Evolutionary conservation across 495 filamentous ascomycete species (phyloP), one percentile per base, ranked within the genome.

Genomic region (Recurvomyces mirabilis): DNA sequence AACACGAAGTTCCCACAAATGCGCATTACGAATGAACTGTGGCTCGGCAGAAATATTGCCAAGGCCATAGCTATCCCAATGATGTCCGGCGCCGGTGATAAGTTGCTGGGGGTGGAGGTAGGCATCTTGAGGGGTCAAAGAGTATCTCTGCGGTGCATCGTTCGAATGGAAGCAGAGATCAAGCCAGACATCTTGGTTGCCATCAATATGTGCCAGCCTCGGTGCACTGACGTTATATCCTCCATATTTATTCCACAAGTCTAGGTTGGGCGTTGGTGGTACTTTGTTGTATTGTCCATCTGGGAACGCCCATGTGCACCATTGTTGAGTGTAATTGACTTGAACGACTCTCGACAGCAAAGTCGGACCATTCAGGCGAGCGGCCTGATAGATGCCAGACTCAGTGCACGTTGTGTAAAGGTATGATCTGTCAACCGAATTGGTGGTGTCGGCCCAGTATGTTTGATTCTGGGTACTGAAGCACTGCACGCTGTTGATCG

Each of bases 261-360:
- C 43, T 0, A 68, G 41, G 46, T 70, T 53, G 1, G 69, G 68
- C 0, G 51, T 61, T 15, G 57, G 14, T 1, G 69, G 66, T 21
- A 72, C 64, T 20, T 51, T 29, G 48, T 67, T 70, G 53, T 62
- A 61, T n/a, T 55, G 35, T 6, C 69, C 69, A 2, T 53, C 22
- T 3, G 67, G 59, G 43, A 72, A 72, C 6, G 66, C 65, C 69
- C 69, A 72, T 24, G 44, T 59, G 43, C 69, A 72, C 69, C 69
- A 72, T 49, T 71, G 64, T 51, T 69, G 68, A 12, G 69, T 70
- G 46, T 72, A 72, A 25, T 61, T 56, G 6, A 61, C 63, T 38
- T 70, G 60, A 5, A 72, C 37, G 1, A 66, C 63, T 5, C 63
- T 54, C 14, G 65, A 68, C 13, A 72, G 53, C 1, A 72, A 44